Evolutionary conservation across 2,329 filamentous ascomycete species (phyloP).

Genomic region (Beauveria caledonica): DNA sequence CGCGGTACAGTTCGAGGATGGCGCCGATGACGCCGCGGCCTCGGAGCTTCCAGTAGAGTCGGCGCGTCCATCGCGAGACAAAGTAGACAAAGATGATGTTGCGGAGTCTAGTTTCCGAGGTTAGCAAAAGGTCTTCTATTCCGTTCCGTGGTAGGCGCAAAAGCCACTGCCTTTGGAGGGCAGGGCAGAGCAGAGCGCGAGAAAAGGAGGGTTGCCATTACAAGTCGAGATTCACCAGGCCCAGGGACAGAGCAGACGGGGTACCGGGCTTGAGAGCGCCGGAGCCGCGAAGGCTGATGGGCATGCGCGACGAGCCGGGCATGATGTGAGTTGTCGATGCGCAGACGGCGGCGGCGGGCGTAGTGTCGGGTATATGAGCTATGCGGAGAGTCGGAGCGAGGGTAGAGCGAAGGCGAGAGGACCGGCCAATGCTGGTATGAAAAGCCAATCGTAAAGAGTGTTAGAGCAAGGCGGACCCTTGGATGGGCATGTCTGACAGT

Average conservation of each 20-base stretch:
- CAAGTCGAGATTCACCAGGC: slow-evolving; percentile 60
- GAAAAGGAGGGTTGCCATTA: slow-evolving; percentile 27
- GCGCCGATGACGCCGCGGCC: slow-evolving; percentile 83
- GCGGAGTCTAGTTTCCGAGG: slow-evolving; percentile 49
- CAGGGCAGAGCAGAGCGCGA: not conserved
- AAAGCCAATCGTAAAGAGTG: not conserved
- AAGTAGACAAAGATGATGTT: slow-evolving; percentile 89
- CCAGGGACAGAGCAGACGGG: slow-evolving; percentile 43
- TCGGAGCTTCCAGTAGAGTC: slow-evolving; percentile 73
- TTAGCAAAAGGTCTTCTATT: no score
- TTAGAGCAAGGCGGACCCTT: not conserved
- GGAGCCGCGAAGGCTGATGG: slow-evolving; percentile 62
- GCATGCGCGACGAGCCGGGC: slow-evolving; percentile 62
- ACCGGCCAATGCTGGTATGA: not conserved
- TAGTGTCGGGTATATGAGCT: slow-evolving; percentile 4
- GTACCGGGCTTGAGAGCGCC: slow-evolving; percentile 50
- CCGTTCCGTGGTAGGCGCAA: not conserved
- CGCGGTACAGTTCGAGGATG: slow-evolving; percentile 62
- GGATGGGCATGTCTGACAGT: not conserved
- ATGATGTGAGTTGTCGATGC: slow-evolving; percentile 29
- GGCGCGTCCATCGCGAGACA: slow-evolving; percentile 72
- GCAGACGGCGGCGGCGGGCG: not conserved
- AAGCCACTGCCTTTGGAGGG: no score
- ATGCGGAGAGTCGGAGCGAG: no score
- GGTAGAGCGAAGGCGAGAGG: not conserved